phyloP scores from a whole-genome alignment of 1,284 basidiomycete genomes.

The Uromyces viciae-fabae region DNA sequence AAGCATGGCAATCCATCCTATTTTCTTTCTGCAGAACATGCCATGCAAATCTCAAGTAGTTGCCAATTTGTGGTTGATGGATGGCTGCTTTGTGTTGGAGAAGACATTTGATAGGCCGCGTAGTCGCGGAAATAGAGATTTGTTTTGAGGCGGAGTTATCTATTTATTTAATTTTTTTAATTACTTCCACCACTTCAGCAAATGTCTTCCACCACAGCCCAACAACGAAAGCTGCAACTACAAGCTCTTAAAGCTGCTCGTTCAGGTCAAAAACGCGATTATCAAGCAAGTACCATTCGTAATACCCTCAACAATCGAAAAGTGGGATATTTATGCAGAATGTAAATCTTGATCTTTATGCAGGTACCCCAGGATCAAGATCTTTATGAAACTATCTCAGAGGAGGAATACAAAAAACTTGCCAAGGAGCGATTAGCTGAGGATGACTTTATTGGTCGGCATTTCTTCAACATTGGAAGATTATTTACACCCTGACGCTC shows the following conservation, averaged over 20 bases:
- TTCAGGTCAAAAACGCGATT: constrained; percentile 57
- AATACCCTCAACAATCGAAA: neutral
- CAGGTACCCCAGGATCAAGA: constrained; percentile 64
- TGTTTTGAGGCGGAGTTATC: no score
- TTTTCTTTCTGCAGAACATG: no score
- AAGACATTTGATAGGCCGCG: no score
- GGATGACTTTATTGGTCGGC: constrained; percentile 77
- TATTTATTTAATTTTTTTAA: no score
- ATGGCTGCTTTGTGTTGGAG: no score
- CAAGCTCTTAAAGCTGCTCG: constrained; percentile 58
- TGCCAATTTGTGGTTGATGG: no score
- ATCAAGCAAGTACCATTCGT: constrained; percentile 56
- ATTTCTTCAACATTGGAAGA: neutral
- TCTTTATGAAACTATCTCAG: constrained; percentile 88
- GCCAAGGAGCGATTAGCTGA: constrained; percentile 77
- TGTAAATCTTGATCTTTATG: neutral
- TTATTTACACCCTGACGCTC: neutral
- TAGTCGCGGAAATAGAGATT: no score
- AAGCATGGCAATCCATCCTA: no score
- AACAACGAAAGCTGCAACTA: constrained; percentile 50
- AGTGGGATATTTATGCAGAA: neutral
- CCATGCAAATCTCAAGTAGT: no score
- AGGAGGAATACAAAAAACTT: constrained; percentile 82
- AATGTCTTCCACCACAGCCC: constrained; percentile 39
- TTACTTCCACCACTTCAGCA: neutral